Base-by-base conservation (phyloP, 257 asterid genomes). In the Handroanthus guayacan region DNA sequence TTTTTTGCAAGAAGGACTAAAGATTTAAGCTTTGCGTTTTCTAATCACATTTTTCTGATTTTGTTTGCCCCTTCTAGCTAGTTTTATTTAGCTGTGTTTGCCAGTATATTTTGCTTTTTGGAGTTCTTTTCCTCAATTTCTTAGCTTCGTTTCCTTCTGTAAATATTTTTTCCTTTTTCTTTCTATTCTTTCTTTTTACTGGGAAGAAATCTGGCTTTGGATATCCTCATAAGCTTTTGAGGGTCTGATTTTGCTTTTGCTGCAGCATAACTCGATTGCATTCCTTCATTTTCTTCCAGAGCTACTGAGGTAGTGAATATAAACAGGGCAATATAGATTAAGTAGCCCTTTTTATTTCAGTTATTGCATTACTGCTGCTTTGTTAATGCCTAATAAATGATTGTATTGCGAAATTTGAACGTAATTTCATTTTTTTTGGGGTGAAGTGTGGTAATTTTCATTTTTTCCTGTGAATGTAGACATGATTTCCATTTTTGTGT, bases 241-340 rank as follows among this genome's bases (percentile, higher is more conserved):
- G 79, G 86, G 81, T 36, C 83, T 74, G 81, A 74, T 78, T 25
- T 25, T 25, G 31, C 78, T 74, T 79, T 78, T 71, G 80, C 63
- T 76, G 69, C 69, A 4, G 61, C 13, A 34, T 71, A 36, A 66
- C 31, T 25, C 31, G 82, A 41, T 5, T 83, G 79, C 84, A 25
- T 41, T 78, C 75, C 76, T 74, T 65, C 74, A 11, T 69, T 50
- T 36, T 74, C 67, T 63, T 72, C 11, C 25, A 80, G 34, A 72
- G 67, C 72, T 78, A 57, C 56, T 62, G 81, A 82, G 90, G 89
- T 88, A 84, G 58, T 78, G 43, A 44, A 60, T 62, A 65, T 31
- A 31, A 66, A 31, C 60, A 52, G n/a, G 39, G 9, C 18, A 4
- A 13, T 69, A 68, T 61, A 38, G 34, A 18, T 71, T 6, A 62